Conservation (phyloP, 306 rosid genomes). For the Gastrolobium villosum region DNA sequence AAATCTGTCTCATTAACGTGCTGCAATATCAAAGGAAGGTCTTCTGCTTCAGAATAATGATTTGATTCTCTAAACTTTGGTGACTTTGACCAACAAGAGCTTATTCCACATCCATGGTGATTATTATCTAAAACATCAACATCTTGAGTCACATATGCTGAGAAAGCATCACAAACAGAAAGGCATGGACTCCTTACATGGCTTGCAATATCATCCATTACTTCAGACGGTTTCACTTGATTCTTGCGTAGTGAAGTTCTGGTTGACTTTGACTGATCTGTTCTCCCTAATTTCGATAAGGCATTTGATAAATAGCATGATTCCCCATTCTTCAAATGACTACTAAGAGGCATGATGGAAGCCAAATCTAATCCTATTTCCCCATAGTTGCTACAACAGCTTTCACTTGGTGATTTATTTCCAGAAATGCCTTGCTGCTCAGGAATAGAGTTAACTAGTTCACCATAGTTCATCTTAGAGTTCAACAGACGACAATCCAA, state of each 20-base stretch:
- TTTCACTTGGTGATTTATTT: constrained; percentile 56
- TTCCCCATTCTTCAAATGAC: constrained; percentile 61
- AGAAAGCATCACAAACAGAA: constrained; percentile 55
- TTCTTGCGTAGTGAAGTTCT: constrained; percentile 46
- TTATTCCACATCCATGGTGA: constrained; percentile 68
- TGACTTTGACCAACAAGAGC: constrained; percentile 82
- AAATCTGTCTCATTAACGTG: constrained; percentile 51
- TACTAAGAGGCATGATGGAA: constrained; percentile 45
- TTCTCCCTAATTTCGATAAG: constrained; percentile 52
- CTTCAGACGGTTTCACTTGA: constrained; percentile 50
- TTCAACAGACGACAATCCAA: constrained; percentile 49
- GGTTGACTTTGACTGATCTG: constrained; percentile 44
- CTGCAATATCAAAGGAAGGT: constrained; percentile 67
- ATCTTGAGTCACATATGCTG: constrained; percentile 52
- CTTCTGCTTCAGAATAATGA: constrained; percentile 58
- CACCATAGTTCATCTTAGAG: constrained; percentile 52
- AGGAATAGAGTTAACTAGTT: constrained; percentile 42
- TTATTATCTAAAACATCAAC: constrained; percentile 56
- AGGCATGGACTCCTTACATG: constrained; percentile 58
- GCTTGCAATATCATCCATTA: constrained; percentile 53
- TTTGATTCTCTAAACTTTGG: constrained; percentile 68
- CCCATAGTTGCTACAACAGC: constrained; percentile 57
- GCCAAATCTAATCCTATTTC: constrained; percentile 57
- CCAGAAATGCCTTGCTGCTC: constrained; percentile 46
- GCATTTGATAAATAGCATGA: constrained; percentile 45